Evolutionary conservation across 106 monocot species (phyloP), one percentile per base, ranked within the genome.

Genomic region (Apostasia ramifera): DNA sequence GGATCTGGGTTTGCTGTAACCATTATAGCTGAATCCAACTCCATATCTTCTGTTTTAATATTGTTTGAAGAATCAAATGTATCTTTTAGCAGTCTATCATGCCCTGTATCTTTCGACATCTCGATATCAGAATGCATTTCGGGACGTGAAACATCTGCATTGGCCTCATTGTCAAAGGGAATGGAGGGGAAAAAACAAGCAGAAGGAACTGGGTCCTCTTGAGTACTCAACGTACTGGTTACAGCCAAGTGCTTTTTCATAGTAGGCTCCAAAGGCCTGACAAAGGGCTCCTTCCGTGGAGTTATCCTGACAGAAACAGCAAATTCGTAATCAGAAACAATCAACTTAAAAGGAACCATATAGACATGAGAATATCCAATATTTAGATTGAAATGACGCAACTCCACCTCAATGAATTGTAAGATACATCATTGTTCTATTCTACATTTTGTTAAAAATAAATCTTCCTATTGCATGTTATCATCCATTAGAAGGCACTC

Each of bases 221-320:
- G 4, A 40, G 55, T 26, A 49, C 8, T 59, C 52, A 67, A 65
- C 52, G 51, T 7, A 39, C 57, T 40, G 42, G 2, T 8, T 77
- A 73, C 55, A 37, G 52, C 50, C 6, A 38, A 62, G 4, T 75
- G 63, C 56, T 54, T 52, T 40, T 47, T 75, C 53, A 47, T 69
- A 37, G 53, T 12, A 54, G 56, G 55, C 57, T 83, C 76, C 2
- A 58, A 45, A 42, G 74, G 77, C 71, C 61, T 82, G 38, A 73
- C 44, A 45, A 78, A 81, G 63, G 84, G 75, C 57, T 79, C 66
- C 7, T 42, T 71, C 13, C 84, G 74, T 52, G 77, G 77, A 70
- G 62, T 84, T 67, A n/a, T 75, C 86, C 91, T 91, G 69, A 61
- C 38, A 63, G 3, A 71, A 40, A 73, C 63, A 69, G 10, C 53